Evolutionary conservation across 257 asterid species (phyloP).

Genomic region (Primulina eburnea): DNA sequence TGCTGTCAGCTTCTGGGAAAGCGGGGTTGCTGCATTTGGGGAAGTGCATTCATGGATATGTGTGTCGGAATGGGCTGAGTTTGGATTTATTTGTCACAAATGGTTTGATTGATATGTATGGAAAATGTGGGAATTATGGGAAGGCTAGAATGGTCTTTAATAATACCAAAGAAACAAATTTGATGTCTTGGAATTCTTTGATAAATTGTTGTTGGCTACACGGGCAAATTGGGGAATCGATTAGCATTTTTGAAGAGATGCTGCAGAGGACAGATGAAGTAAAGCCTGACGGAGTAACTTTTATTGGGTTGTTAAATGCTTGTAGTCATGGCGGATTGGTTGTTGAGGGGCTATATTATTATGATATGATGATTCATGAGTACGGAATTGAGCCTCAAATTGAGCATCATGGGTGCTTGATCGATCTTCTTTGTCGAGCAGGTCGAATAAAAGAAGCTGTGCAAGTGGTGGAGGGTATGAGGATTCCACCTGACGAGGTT

Average conservation of each 20-base stretch:
- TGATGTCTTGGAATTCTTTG: conserved; percentile 71
- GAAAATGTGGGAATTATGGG: conserved; percentile 69
- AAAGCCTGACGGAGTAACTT: conserved; percentile 71
- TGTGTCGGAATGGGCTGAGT: conserved; percentile 38
- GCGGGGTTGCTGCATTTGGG: conserved; percentile 70
- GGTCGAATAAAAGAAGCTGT: conserved; percentile 69
- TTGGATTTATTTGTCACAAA: conserved; percentile 41
- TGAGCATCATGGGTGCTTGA: conserved; percentile 75
- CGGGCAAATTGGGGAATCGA: conserved; percentile 49
- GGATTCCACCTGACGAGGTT: conserved; percentile 57
- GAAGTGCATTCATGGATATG: conserved; percentile 63
- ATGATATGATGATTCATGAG: conserved; percentile 45
- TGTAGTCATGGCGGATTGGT: conserved; percentile 78
- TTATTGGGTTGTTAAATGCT: conserved; percentile 66
- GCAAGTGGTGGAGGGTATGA: conserved; percentile 58
- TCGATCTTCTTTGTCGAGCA: conserved; percentile 68
- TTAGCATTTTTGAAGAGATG: conserved; percentile 54
- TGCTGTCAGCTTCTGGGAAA: conserved; percentile 67
- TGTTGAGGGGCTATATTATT: conserved; percentile 50
- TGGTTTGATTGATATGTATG: conserved; percentile 79
- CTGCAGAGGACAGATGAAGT: conserved; percentile 26
- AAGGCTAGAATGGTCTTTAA: conserved; percentile 57
- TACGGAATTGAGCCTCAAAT: conserved; percentile 59
- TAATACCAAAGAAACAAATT: conserved; percentile 32
- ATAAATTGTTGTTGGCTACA: conserved; percentile 73